Conservation (phyloP, 1,284 basidiomycete genomes). For the Fomitopsis schrenkii region DNA sequence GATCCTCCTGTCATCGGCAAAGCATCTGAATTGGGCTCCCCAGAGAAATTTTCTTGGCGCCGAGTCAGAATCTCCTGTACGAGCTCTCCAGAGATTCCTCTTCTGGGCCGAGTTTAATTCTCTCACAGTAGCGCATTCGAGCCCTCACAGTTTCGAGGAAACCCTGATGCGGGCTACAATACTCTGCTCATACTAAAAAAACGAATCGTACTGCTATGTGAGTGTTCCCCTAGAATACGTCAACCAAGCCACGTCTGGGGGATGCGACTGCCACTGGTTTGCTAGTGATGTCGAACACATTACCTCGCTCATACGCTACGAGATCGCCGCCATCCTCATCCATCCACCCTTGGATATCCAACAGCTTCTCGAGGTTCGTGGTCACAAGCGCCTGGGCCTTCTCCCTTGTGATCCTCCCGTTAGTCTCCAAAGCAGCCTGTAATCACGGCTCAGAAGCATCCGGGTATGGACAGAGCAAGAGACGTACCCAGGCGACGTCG, state of each 20-base stretch:
- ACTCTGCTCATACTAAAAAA: too few relatives aligned
- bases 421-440: constrained; percentile 34
- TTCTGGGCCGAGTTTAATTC: too few relatives aligned
- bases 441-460: not conserved
- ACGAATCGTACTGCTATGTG: too few relatives aligned
- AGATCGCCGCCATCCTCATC: constrained; percentile 34
- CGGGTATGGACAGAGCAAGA: not conserved
- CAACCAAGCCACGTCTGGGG: constrained; percentile 28
- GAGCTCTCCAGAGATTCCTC: too few relatives aligned
- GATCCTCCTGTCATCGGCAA: too few relatives aligned
- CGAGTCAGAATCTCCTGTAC: too few relatives aligned
- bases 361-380: constrained; percentile 47
- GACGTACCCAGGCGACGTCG: constrained; percentile 48
- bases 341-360: constrained; percentile 34
- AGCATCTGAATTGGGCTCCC: too few relatives aligned
- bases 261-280: constrained; percentile 38
- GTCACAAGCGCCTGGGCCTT: constrained; percentile 43
- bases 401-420: constrained; percentile 35
- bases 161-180: too few relatives aligned
- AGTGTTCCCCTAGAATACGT: constrained; percentile 23
- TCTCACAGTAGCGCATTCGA: too few relatives aligned
- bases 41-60: too few relatives aligned
- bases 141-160: too few relatives aligned
- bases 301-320: constrained; percentile 48
- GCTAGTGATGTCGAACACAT: constrained; percentile 36